A percentile compares a stretch with the other conserved stretches of the same genome.
phyloP scores from a whole-genome alignment of 164 flowering plant genomes.

The Magnolia sinica region DNA sequence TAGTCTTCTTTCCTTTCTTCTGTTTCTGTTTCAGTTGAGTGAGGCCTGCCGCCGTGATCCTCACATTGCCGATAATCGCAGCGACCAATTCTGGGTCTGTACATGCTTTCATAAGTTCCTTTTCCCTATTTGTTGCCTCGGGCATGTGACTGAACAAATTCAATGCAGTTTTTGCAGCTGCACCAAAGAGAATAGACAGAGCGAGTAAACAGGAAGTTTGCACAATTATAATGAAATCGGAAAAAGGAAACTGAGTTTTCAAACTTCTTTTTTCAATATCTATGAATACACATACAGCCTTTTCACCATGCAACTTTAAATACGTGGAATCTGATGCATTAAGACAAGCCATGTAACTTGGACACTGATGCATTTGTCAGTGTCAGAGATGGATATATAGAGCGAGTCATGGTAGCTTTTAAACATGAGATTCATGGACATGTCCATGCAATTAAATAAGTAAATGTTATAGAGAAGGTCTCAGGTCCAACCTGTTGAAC shows the following conservation, averaged over 20 bases:
- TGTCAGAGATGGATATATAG: no score
- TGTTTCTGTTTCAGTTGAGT: constrained; percentile 86
- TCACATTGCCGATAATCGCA: constrained; percentile 80
- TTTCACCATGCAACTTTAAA: no score
- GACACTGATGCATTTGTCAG: no score
- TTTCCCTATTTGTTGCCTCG: constrained; percentile 77
- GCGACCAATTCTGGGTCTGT: constrained; percentile 92
- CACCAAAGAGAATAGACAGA: constrained; percentile 13
- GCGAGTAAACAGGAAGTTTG: background rate
- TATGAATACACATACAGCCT: no score
- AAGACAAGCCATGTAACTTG: no score
- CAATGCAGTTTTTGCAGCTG: constrained; percentile 92
- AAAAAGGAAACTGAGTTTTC: background rate
- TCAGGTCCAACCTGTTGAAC: no score
- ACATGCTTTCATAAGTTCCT: constrained; percentile 94
- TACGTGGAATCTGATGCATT: no score
- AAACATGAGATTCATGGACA: no score
- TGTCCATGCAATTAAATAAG: no score
- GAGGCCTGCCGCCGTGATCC: constrained; percentile 86
- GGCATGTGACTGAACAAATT: constrained; percentile 82
- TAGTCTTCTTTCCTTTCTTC: constrained; percentile 74
- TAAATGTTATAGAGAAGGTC: no score
- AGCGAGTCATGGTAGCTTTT: no score
- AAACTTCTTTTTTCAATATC: no score
- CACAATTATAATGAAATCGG: background rate